A percentile compares a stretch with the other conserved stretches of the same genome.
These are phyloP conservation scores for Ogataea degrootiae DNA, from an alignment of 805 yeast genomes.

Conservation along the genomic window DNA sequence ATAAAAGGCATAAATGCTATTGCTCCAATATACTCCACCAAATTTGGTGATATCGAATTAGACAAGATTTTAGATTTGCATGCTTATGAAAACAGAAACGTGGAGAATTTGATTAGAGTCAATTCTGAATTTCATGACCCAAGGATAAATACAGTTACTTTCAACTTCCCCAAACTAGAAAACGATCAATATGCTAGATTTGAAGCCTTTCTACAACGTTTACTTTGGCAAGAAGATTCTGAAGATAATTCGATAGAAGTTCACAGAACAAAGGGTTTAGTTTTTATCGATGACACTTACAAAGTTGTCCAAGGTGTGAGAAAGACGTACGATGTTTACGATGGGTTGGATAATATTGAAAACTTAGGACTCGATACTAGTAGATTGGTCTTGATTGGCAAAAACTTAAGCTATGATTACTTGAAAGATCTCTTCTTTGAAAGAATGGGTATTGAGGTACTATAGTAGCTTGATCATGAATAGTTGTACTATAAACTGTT, in stretches of 20 bases:
- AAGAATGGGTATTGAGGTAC: constrained; percentile 5
- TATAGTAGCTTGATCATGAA: not conserved
- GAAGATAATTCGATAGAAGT: constrained; percentile 49
- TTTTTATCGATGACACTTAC: constrained; percentile 40
- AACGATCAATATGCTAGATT: constrained; percentile 35
- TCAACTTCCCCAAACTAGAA: constrained; percentile 40
- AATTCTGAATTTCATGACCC: constrained; percentile 41
- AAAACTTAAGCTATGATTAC: constrained; percentile 11
- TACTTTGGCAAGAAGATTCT: constrained; percentile 65
- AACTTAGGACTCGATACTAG: constrained; percentile 12
- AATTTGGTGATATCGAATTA: constrained; percentile 71
- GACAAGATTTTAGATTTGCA: constrained; percentile 67
- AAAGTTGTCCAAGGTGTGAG: constrained; percentile 87
- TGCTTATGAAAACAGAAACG: constrained; percentile 56
- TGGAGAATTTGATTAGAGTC: constrained; percentile 15
- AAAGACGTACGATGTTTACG: constrained; percentile 80
- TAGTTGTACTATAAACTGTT: too few species aligned
- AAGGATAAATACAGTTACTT: constrained; percentile 48
- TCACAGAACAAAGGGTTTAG: constrained; percentile 77
- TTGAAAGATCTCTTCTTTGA: constrained; percentile 7
- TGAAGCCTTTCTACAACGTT: constrained; percentile 60
- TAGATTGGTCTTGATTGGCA: constrained; percentile 31
- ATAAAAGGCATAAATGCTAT: constrained; percentile 56
- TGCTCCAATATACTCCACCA: constrained; percentile 64
- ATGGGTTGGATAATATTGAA: constrained; percentile 21